These are phyloP conservation scores for Cladosporium sp. DNA, from an alignment of 2,329 filamentous ascomycete genomes.

Conservation along the genomic window DNA sequence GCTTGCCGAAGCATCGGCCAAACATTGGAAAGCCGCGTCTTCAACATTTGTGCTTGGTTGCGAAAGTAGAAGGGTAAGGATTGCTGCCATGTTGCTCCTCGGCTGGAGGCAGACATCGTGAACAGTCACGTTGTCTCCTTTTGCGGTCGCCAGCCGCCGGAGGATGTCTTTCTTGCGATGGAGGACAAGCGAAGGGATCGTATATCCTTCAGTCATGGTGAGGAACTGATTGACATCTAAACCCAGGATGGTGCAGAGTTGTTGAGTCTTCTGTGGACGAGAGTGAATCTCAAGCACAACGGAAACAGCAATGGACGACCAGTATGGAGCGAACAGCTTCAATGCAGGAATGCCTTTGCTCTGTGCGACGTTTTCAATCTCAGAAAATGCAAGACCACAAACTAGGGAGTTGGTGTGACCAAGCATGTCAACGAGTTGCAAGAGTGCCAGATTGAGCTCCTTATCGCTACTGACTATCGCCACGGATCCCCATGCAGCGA, in stretches of 20 bases:
- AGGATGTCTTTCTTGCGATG: slow-evolving; percentile 74
- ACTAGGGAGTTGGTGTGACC: slow-evolving; percentile 77
- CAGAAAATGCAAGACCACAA: slow-evolving; percentile 76
- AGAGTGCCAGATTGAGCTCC: slow-evolving; percentile 79
- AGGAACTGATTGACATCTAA: slow-evolving; percentile 72
- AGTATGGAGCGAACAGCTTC: slow-evolving; percentile 75
- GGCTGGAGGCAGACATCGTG: slow-evolving; percentile 61
- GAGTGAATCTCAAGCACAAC: slow-evolving; percentile 76
- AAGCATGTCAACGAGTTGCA: slow-evolving; percentile 80
- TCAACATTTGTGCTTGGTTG: slow-evolving; percentile 60
- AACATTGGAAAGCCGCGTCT: slow-evolving; percentile 61
- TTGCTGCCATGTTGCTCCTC: slow-evolving; percentile 52
- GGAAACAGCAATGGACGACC: slow-evolving; percentile 77
- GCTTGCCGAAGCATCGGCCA: slow-evolving; percentile 65
- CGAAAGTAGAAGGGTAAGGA: slow-evolving; percentile 55
- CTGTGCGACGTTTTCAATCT: slow-evolving; percentile 70
- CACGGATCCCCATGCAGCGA: slow-evolving; percentile 81
- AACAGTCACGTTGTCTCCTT: slow-evolving; percentile 46
- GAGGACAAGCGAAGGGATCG: slow-evolving; percentile 81
- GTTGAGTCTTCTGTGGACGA: slow-evolving; percentile 75
- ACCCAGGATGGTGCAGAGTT: slow-evolving; percentile 75
- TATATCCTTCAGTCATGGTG: slow-evolving; percentile 70
- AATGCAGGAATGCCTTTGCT: slow-evolving; percentile 53
- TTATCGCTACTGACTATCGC: slow-evolving; percentile 71
- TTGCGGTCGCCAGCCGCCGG: slow-evolving; percentile 71